Conservation (phyloP, 164 flowering plant genomes). For the Malania oleifera region DNA sequence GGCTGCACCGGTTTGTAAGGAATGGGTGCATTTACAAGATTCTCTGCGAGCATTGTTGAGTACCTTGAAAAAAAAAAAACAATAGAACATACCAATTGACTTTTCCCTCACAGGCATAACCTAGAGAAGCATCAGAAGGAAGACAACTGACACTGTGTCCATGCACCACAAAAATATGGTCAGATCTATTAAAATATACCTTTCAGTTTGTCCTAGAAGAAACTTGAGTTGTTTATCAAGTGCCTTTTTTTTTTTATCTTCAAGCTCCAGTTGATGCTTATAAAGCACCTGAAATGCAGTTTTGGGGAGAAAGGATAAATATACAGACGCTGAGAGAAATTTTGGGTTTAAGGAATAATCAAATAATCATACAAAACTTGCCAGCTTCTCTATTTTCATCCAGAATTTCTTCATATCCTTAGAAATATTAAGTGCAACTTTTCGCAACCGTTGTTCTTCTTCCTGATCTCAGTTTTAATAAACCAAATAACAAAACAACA, state of each 20-base stretch:
- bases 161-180: background rate
- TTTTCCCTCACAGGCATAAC: background rate
- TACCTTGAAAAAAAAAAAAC: conserved; percentile 50
- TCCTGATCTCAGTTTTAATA: conserved; percentile 46
- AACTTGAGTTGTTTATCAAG: conserved; percentile 97
- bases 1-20: conserved; percentile 24
- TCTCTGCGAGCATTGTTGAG: conserved; percentile 98
- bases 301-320: background rate
- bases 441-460: conserved; percentile 84
- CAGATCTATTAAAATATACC: conserved; percentile 49
- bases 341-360: conserved; percentile 1
- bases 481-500: background rate
- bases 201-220: conserved; percentile 96
- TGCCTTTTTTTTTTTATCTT: conserved; percentile 83
- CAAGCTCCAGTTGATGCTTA: conserved; percentile 93
- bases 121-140: background rate
- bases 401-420: conserved; percentile 98
- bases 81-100: background rate
- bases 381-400: conserved; percentile 97
- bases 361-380: conserved; percentile 26
- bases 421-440: conserved; percentile 85
- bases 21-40: conserved; percentile 58
- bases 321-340: conserved; percentile 3
- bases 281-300: conserved; percentile 65
- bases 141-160: background rate